Percentiles rank a stretch among this genome's conserved stretches.
These are phyloP conservation scores for Fusarium solani-melongenae DNA, from an alignment of 2,329 filamentous ascomycete species.

Conservation along the genomic window DNA sequence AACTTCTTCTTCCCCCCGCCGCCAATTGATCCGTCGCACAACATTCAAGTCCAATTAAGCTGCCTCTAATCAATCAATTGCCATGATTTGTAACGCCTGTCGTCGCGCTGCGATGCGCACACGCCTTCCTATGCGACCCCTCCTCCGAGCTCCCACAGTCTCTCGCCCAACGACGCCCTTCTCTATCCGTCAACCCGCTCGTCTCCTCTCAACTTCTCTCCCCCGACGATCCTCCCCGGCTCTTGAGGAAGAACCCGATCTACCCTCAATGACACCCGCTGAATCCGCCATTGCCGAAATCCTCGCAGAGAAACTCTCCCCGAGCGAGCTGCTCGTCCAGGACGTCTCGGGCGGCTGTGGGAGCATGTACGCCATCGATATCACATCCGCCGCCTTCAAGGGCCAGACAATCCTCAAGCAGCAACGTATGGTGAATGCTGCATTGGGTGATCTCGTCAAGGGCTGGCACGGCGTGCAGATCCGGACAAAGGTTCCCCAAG, in stretches of 20 bases:
- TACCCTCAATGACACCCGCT: slow-evolving; percentile 56
- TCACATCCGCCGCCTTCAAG: slow-evolving; percentile 76
- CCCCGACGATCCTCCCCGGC: slow-evolving; percentile 19
- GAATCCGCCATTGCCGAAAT: slow-evolving; percentile 70
- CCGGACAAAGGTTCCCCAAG: slow-evolving; percentile 68
- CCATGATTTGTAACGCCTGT: slow-evolving; percentile 42
- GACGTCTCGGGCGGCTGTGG: slow-evolving; percentile 88
- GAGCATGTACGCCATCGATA: slow-evolving; percentile 87
- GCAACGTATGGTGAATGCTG: slow-evolving; percentile 82
- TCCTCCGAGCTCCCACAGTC: slow-evolving; percentile 13
- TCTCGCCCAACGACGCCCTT: slow-evolving; percentile 14
- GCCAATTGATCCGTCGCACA: slow-evolving; percentile 19
- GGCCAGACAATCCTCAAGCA: slow-evolving; percentile 81
- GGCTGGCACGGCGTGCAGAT: slow-evolving; percentile 87
- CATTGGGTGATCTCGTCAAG: slow-evolving; percentile 80
- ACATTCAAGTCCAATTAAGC: neutral
- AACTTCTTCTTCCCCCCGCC: neutral
- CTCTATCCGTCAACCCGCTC: slow-evolving; percentile 1
- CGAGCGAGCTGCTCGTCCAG: slow-evolving; percentile 71
- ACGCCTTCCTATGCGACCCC: slow-evolving; percentile 20
- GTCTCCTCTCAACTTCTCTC: slow-evolving; percentile 21
- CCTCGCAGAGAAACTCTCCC: slow-evolving; percentile 60
- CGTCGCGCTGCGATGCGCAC: slow-evolving; percentile 41
- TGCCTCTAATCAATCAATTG: neutral
- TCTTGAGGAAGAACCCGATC: slow-evolving; percentile 25